Evolutionary conservation across 2,329 filamentous ascomycete species (phyloP), one percentile per base, ranked within the genome.

Genomic region (Periglandula ipomoeae): DNA sequence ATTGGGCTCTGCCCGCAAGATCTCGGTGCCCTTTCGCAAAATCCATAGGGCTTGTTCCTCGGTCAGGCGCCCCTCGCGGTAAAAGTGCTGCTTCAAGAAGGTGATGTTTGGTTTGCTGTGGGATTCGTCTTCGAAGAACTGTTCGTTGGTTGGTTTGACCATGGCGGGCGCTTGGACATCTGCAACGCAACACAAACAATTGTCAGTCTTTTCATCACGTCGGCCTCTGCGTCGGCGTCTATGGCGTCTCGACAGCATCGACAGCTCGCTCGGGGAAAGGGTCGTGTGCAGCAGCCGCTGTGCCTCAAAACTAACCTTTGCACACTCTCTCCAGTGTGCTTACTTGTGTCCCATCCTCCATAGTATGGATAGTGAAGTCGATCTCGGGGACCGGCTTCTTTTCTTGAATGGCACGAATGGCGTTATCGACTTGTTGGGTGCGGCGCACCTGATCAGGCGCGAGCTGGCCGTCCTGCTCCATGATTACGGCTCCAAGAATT

Each of bases 21-120:
- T 72, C 67, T 96, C 87, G 49, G 89, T 89, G 53, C 91, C 93
- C 59, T 85, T 83, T 60, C 82, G 81, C 66, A 98, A 84, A 61
- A 98, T 98, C 83, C 85, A 97, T 68, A 98, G 75, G 50, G 93
- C 93, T 73, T 98, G 93, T 61, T 97, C 91, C 67, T 98, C 90
- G 42, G 91, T 97, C 65, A 98, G 76, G 58, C 93, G 89, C 53
- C 93, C 93, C 74, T 98, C 93, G 56, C 93, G 85, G 68, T 96
- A 97, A 70, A 98, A 94, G 67, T 98, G 93, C 69, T 96, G 89
- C 77, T 97, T 98, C 56, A 98, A 77, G 65, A 96, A 98, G 61
- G 84, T 78, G 55, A 98, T 84, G 67, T 96, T 85, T 58, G 93
- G 93, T 75, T 96, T 97, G 54, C 79, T 78, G 51, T 82, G 85